phyloP scores from a whole-genome alignment of 1,284 basidiomycete genomes.

The Thecaphora thlaspeos region DNA sequence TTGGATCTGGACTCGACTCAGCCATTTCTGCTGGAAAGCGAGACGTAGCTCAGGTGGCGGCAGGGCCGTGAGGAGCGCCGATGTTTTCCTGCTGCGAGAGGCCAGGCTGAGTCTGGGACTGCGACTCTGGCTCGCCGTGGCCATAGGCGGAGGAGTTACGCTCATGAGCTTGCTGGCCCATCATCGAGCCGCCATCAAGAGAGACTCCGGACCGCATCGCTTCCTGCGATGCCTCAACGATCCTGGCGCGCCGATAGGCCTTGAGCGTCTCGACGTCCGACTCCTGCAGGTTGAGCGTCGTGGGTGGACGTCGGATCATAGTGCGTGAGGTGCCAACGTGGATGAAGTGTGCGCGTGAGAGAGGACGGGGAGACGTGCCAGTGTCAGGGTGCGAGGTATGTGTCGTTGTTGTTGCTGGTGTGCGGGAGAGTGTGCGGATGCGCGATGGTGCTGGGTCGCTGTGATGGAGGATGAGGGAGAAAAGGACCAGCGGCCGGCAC shows the following conservation, averaged over 20 bases:
- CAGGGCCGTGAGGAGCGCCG: neutral
- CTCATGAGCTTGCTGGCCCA: neutral
- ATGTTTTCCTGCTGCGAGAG: slow-evolving; percentile 33
- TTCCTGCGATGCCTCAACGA: slow-evolving; percentile 12
- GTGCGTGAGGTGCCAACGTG: neutral
- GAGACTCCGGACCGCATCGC: no score
- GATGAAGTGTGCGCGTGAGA: neutral
- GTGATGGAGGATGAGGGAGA: no score
- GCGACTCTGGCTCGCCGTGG: slow-evolving; percentile 12
- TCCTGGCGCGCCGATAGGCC: slow-evolving; percentile 25
- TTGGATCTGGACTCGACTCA: no score
- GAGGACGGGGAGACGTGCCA: no score
- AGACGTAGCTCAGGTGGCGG: neutral
- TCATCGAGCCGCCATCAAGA: neutral
- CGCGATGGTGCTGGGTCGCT: no score
- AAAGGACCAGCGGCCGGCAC: no score
- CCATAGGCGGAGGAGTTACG: slow-evolving; percentile 6
- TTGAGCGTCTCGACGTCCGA: slow-evolving; percentile 38
- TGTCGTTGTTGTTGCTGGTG: no score
- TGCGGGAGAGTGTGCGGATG: no score
- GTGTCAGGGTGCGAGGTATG: no score
- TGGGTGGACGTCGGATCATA: slow-evolving; percentile 29
- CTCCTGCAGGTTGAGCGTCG: slow-evolving; percentile 25
- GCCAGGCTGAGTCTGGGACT: slow-evolving; percentile 14
- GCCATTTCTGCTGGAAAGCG: no score